Conservation (phyloP, 1,284 basidiomycete genomes). For the Ceratobasidium papillatum region DNA sequence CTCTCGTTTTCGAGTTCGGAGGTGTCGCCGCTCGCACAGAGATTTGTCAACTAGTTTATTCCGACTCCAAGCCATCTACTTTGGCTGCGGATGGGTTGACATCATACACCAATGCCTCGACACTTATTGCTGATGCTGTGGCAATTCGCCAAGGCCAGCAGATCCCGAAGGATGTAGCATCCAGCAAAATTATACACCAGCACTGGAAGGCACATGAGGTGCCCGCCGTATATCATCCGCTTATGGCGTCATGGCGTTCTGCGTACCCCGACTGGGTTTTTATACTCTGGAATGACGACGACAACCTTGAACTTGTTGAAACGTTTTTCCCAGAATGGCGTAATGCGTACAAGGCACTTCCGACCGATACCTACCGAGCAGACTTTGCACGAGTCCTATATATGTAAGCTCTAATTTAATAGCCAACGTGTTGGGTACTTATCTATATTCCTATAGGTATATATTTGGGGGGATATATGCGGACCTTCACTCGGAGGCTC, state of each 20-base stretch:
- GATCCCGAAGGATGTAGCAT: background rate
- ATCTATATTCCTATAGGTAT: background rate
- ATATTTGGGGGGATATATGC: slow-evolving; percentile 29
- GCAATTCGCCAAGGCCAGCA: background rate
- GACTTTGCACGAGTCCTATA: slow-evolving; percentile 22
- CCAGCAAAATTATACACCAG: slow-evolving; percentile 17
- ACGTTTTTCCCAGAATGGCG: slow-evolving; percentile 14
- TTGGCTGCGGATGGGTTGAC: background rate
- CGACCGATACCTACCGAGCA: slow-evolving; percentile 6
- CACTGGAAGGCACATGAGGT: background rate
- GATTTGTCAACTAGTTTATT: slow-evolving; percentile 4
- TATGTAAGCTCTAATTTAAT: background rate
- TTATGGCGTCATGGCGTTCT: background rate
- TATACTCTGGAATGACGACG: slow-evolving; percentile 14
- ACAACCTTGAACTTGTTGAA: slow-evolving; percentile 8
- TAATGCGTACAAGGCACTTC: slow-evolving; percentile 2
- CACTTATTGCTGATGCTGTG: background rate
- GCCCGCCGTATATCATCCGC: background rate
- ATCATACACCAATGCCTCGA: background rate
- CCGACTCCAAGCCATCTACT: background rate
- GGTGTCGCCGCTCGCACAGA: background rate
- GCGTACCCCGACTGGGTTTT: slow-evolving; percentile 9
- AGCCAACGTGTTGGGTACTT: background rate
- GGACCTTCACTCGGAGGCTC: slow-evolving; percentile 14
- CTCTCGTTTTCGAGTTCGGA: slow-evolving; percentile 5